Percentiles rank a stretch among this genome's conserved stretches.
Conservation (phyloP, 306 rosid genomes). For the Rosa lucieae region DNA sequence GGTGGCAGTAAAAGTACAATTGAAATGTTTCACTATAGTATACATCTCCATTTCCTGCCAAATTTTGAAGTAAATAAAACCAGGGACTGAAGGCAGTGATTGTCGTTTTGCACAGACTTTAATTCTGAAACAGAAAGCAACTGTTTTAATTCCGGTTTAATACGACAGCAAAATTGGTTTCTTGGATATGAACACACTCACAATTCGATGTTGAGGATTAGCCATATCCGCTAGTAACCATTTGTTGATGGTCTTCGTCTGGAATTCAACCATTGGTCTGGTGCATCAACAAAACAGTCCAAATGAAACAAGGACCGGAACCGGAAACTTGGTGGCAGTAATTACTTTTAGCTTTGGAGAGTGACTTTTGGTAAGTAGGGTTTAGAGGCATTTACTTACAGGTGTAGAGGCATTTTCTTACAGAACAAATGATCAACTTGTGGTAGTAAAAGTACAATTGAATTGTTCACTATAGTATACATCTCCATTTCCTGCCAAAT, state of each 20-base stretch:
- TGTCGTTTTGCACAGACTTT: slow-evolving; percentile 26
- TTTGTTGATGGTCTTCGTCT: background rate
- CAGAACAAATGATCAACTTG: background rate
- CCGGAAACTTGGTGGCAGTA: background rate
- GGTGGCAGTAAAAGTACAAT: background rate
- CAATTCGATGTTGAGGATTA: background rate
- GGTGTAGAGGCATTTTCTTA: background rate
- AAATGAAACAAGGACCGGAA: too few relatives aligned
- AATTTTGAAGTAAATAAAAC: background rate
- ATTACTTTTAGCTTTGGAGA: background rate
- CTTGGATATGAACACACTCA: background rate
- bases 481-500: background rate
- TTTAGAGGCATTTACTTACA: slow-evolving; percentile 4
- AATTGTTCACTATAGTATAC: background rate
- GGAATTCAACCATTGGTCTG: background rate
- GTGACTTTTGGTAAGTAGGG: background rate
- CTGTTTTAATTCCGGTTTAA: background rate
- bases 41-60: background rate
- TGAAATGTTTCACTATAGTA: background rate
- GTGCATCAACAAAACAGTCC: background rate
- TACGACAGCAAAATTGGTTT: slow-evolving; percentile 4
- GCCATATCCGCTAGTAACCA: background rate
- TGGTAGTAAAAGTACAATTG: background rate
- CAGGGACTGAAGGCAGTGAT: slow-evolving; percentile 9
- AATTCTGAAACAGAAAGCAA: background rate